Base-by-base conservation (phyloP, 2,329 filamentous ascomycete species). In the Dothistroma pini region DNA sequence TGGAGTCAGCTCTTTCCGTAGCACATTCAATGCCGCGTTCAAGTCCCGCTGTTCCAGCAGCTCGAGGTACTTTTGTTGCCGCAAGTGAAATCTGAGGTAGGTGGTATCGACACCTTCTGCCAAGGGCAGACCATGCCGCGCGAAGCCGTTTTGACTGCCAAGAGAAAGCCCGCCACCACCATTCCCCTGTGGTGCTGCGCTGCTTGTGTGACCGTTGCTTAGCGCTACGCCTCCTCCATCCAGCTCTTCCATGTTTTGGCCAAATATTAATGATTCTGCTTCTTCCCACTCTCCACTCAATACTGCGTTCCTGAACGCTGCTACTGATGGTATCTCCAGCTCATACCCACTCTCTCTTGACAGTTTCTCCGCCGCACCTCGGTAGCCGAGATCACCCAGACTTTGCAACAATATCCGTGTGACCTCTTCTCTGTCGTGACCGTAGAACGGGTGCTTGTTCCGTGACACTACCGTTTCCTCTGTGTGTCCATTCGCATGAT, bases 1-100 rank as follows among this genome's bases (percentile, higher is more conserved):
- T 0, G 95, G 93, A 0, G 92, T 95, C 58, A 99, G 79, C 78
- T 99, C 93, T 64, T 86, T 87, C 21, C 95, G 86, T 51, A 99
- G 82, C n/a, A 97, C 91, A 70, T 83, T 82, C 60, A 99, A 80
- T 8, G 93, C 95, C 56, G 83, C 82, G 14, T 83, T 83, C 9
- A 90, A 84, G 69, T 97, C 87, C 67, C 86, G 82, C 69, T 82
- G 80, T 74, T 97, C 93, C 49, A 99, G 79, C 9, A 96, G 79
- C 77, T 99, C 95, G 32, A 99, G 80, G 70, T 93, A 99, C 75
- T 97, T 97, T 74, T 99, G 95, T 73, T 96, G 90, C 65, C 93
- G 85, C 70, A 99, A 81, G 80, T 87, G 88, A 75, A 97, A 97
- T 52, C 88, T 84, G 89, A 99, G 93, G 56, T 89, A 82, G 67